Evolutionary conservation across 2,329 filamentous ascomycete genomes (phyloP).

Genomic region (Emmonsiellopsis sp.): DNA sequence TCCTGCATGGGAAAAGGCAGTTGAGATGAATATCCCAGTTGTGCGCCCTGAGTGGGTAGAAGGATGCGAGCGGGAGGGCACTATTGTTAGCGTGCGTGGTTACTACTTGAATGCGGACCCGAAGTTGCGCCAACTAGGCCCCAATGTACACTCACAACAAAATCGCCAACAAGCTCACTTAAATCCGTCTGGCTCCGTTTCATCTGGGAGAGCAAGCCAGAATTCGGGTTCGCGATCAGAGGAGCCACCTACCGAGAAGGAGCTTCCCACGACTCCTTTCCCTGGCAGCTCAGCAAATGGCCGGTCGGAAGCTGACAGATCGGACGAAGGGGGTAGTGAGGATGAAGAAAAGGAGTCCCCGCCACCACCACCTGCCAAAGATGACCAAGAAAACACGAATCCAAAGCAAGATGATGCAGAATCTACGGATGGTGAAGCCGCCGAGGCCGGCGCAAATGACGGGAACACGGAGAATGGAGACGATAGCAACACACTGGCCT

Average conservation of each 20-base stretch:
- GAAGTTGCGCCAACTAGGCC: slow-evolving; percentile 45
- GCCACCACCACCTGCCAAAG: slow-evolving; percentile 14
- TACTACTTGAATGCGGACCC: slow-evolving; percentile 90
- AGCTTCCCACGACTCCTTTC: slow-evolving; percentile 18
- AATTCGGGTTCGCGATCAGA: slow-evolving; percentile 1
- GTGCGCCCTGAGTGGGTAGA: slow-evolving; percentile 96
- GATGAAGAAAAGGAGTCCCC: slow-evolving; percentile 7
- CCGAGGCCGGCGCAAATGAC: slow-evolving; percentile 5
- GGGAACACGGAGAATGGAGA: slow-evolving; percentile 6
- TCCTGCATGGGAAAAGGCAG: slow-evolving; percentile 86
- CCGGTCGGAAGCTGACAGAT: slow-evolving; percentile 5
- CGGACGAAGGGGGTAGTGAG: slow-evolving; percentile 8
- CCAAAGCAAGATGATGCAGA: neutral
- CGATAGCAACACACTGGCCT: slow-evolving; percentile 10
- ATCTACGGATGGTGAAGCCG: slow-evolving; percentile 9
- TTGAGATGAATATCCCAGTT: slow-evolving; percentile 96
- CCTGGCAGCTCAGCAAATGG: slow-evolving; percentile 12
- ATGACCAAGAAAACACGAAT: slow-evolving; percentile 5
- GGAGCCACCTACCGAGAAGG: slow-evolving; percentile 2
- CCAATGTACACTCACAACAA: slow-evolving; percentile 16
- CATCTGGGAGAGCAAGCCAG: neutral
- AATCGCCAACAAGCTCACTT: slow-evolving; percentile 8
- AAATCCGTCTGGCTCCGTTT: slow-evolving; percentile 3
- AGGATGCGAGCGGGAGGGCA: slow-evolving; percentile 86
- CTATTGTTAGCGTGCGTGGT: slow-evolving; percentile 86